Evolutionary conservation across 805 yeast species (phyloP).

Genomic region (Lipomyces starkeyi): DNA sequence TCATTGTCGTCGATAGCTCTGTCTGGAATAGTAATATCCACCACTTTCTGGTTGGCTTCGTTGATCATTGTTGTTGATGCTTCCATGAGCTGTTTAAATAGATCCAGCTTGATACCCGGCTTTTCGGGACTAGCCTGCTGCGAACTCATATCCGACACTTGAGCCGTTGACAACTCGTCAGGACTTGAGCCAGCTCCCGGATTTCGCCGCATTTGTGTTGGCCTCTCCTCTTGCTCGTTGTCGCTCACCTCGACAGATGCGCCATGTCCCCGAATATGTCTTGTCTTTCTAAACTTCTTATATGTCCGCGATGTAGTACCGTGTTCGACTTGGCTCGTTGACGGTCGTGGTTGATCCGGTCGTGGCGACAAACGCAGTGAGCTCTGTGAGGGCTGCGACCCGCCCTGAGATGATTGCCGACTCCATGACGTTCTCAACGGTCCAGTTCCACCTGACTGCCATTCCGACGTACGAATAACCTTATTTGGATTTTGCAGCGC

Average conservation of each 20-base stretch:
- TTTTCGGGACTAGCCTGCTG: not conserved
- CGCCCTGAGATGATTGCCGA: not conserved
- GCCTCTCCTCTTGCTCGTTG: not conserved
- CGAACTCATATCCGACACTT: not conserved
- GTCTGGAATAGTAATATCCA: not conserved
- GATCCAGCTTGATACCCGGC: not conserved
- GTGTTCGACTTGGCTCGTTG: not conserved
- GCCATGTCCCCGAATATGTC: not conserved
- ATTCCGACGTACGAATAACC: not conserved
- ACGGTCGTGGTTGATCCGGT: not conserved
- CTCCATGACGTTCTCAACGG: not conserved
- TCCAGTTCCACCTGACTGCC: slow-evolving; percentile 3
- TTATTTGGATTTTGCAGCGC: not conserved
- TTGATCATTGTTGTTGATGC: not conserved
- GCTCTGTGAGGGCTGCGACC: not conserved
- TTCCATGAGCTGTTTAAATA: not conserved
- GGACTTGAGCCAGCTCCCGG: not conserved
- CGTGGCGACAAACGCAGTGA: not conserved
- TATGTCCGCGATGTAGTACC: not conserved
- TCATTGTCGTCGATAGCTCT: slow-evolving; percentile 4
- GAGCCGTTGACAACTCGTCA: not conserved
- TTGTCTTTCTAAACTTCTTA: not conserved
- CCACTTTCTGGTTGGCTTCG: not conserved
- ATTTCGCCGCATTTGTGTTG: not conserved
- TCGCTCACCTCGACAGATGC: not conserved